Evolutionary conservation across 148 eudicot species (phyloP).

Genomic region (Polygonum maritimum): DNA sequence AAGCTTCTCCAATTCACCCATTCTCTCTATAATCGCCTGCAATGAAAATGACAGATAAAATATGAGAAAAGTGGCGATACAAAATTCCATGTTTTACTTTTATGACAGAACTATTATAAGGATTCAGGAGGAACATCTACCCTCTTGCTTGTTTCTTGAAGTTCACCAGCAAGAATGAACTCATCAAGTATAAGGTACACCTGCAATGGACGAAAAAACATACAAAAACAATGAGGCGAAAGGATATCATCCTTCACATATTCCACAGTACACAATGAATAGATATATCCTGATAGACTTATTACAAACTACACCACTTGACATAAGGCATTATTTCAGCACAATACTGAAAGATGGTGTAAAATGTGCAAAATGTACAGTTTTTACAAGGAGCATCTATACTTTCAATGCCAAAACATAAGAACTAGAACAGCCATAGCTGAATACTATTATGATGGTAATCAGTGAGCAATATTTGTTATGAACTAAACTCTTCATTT

Average conservation of each 20-base stretch:
- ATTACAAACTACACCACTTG: background rate
- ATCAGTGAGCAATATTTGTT: background rate
- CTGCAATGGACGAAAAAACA: conserved; percentile 18
- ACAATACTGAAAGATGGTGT: background rate
- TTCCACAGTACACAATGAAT: background rate
- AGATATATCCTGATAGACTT: background rate
- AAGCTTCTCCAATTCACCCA: conserved; percentile 84
- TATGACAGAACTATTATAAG: background rate
- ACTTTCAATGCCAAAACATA: background rate
- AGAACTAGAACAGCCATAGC: background rate
- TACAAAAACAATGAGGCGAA: background rate
- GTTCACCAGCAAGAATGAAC: conserved; percentile 88
- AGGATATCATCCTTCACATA: background rate
- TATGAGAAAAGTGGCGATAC: background rate
- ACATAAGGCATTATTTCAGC: background rate
- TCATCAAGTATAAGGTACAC: conserved; percentile 78
- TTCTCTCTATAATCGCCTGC: conserved; percentile 73
- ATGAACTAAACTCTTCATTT: background rate
- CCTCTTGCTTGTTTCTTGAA: conserved; percentile 86
- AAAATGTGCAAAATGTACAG: background rate
- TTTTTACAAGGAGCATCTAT: background rate
- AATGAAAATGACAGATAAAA: background rate
- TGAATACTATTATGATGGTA: background rate
- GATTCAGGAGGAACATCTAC: conserved; percentile 15
- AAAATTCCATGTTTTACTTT: background rate